phyloP scores from a whole-genome alignment of 176 grass and related monocot species.

The Echinochloa phyllopogon region DNA sequence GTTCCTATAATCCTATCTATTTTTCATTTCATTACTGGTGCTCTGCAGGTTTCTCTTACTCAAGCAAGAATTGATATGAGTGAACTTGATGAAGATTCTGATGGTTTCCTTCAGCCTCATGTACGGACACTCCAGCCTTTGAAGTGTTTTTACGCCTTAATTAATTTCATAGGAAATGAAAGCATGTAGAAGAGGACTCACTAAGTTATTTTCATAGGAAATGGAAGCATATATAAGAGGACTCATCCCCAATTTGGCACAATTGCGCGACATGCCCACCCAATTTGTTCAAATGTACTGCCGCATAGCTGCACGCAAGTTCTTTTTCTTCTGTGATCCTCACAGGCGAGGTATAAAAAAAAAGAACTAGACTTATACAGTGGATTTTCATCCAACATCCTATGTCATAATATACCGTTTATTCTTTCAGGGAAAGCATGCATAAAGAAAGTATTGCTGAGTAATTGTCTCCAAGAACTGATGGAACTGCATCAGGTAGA shows the following conservation, averaged over 20 bases:
- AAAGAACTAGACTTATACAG: neutral
- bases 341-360: conserved; percentile 74
- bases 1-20: neutral
- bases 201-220: conserved; percentile 60
- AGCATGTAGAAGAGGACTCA: conserved; percentile 93
- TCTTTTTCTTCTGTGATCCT: conserved; percentile 99
- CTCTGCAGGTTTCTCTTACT: conserved; percentile 92
- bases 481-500: conserved; percentile 98
- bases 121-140: conserved; percentile 49
- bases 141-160: conserved; percentile 41
- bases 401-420: neutral
- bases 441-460: conserved; percentile 98
- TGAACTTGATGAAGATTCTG: conserved; percentile 99
- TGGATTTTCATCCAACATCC: neutral
- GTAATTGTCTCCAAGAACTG: conserved; percentile 98
- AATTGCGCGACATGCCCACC: conserved; percentile 87
- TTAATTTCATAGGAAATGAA: conserved; percentile 77
- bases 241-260: conserved; percentile 96
- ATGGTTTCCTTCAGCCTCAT: conserved; percentile 99
- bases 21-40: conserved; percentile 30
- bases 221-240: conserved; percentile 99
- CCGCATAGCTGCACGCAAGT: conserved; percentile 98
- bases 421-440: conserved; percentile 86
- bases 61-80: conserved; percentile 99
- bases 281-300: conserved; percentile 99